phyloP scores from a whole-genome alignment of 805 yeast genomes.

The Lipomyces mesembrius region DNA sequence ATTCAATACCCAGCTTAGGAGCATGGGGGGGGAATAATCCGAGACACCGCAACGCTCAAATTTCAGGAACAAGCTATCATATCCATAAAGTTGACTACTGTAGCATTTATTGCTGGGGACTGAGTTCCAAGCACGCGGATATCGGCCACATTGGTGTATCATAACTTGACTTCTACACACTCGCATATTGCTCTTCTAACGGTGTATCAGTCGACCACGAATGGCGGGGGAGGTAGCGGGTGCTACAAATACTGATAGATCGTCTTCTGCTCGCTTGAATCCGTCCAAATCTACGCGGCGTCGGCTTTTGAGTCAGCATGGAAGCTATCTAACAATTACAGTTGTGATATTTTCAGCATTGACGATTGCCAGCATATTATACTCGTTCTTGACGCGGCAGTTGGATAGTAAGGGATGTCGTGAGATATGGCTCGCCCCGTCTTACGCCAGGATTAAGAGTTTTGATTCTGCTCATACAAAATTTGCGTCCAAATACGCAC shows the following conservation, averaged over 20 bases:
- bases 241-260: neutral
- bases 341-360: slow-evolving; percentile 21
- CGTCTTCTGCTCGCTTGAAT: slow-evolving; percentile 2
- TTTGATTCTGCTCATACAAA: slow-evolving; percentile 73
- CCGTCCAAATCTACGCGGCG: neutral
- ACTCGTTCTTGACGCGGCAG: slow-evolving; percentile 26
- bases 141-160: neutral
- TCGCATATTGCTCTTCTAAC: neutral
- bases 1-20: neutral
- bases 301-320: slow-evolving; percentile 11
- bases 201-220: slow-evolving; percentile 9
- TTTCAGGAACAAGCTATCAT: neutral
- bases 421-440: slow-evolving; percentile 78
- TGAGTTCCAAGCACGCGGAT: neutral
- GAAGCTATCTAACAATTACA: slow-evolving; percentile 19
- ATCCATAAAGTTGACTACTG: neutral
- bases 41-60: neutral
- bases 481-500: slow-evolving; percentile 79
- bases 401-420: slow-evolving; percentile 54
- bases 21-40: neutral
- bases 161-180: neutral
- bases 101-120: neutral
- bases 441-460: slow-evolving; percentile 73
- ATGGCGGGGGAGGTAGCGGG: slow-evolving; percentile 20
- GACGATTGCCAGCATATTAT: slow-evolving; percentile 15